Conservation (phyloP, 2,329 filamentous ascomycete genomes). For the Zasmidium citrigriseum region DNA sequence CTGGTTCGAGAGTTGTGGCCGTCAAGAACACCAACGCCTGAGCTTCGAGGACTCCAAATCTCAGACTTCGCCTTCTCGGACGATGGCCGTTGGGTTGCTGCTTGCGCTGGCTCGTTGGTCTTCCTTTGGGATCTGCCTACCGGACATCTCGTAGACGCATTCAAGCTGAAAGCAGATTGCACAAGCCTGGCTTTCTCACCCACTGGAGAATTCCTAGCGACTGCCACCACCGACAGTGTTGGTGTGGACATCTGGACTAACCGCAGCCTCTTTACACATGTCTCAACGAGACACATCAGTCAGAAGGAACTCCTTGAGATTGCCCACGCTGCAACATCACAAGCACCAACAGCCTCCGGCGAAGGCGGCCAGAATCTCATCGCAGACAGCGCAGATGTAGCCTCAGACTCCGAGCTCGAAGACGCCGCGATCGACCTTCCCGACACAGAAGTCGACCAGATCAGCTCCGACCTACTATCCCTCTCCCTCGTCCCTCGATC, state of each 20-base stretch:
- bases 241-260: conserved; percentile 98
- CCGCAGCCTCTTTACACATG: conserved; percentile 83
- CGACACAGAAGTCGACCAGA: conserved; percentile 42
- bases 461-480: conserved; percentile 80
- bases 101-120: conserved; percentile 76
- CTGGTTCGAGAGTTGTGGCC: conserved; percentile 93
- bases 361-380: conserved; percentile 76
- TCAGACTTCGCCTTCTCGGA: conserved; percentile 69
- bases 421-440: conserved; percentile 58
- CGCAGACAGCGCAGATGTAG: conserved; percentile 70
- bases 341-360: conserved; percentile 71
- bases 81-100: conserved; percentile 91
- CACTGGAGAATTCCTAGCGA: conserved; percentile 93
- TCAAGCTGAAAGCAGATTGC: conserved; percentile 76
- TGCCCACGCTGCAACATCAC: conserved; percentile 30
- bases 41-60: conserved; percentile 25
- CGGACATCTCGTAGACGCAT: conserved; percentile 90
- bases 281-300: conserved; percentile 81
- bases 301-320: conserved; percentile 71
- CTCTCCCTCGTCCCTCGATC: conserved; percentile 86
- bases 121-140: conserved; percentile 95
- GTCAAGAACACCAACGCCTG: conserved; percentile 44
- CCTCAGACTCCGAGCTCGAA: conserved; percentile 47
- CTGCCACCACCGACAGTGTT: conserved; percentile 76
- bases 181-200: conserved; percentile 83